A percentile compares a stretch with the other conserved stretches of the same genome.
phyloP scores from a whole-genome alignment of 257 asterid species.

The Salvia splendens region DNA sequence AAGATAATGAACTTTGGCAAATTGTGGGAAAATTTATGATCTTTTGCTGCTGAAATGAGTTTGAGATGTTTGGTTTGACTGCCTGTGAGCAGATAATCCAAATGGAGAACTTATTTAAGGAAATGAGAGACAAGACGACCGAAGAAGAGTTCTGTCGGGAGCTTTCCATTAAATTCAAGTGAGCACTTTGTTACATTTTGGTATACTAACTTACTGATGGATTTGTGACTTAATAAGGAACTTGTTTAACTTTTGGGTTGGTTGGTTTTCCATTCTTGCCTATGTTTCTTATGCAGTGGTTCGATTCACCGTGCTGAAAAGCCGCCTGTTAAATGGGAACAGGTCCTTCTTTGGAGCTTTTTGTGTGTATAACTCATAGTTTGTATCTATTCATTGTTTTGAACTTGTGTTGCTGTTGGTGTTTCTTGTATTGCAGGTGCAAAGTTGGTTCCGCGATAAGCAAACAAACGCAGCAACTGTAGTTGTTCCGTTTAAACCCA shows the following conservation, averaged over 20 bases:
- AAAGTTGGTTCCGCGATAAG: constrained; percentile 63
- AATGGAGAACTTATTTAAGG: constrained; percentile 55
- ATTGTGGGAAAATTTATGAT: background rate
- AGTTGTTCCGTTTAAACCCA: constrained; percentile 32
- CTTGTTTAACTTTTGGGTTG: constrained; percentile 4
- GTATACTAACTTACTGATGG: constrained; percentile 5
- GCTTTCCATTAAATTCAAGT: constrained; percentile 76
- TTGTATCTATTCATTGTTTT: background rate
- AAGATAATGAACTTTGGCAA: constrained; percentile 10
- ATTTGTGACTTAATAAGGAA: constrained; percentile 7
- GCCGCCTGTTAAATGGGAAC: constrained; percentile 59
- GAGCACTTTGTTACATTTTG: constrained; percentile 27
- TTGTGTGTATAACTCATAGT: background rate
- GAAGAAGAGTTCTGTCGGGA: constrained; percentile 52
- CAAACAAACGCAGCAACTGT: constrained; percentile 33
- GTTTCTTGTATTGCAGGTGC: constrained; percentile 47
- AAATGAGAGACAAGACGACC: constrained; percentile 40
- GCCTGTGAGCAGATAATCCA: constrained; percentile 49
- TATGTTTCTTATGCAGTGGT: constrained; percentile 45
- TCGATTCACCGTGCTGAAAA: constrained; percentile 57
- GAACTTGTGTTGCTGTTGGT: background rate
- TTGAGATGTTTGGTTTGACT: background rate
- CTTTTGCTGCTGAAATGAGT: background rate
- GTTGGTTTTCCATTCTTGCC: background rate
- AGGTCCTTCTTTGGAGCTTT: constrained; percentile 40